phyloP scores from a whole-genome alignment of 768 basidiomycete genomes.

The Termitomyces sp. region DNA sequence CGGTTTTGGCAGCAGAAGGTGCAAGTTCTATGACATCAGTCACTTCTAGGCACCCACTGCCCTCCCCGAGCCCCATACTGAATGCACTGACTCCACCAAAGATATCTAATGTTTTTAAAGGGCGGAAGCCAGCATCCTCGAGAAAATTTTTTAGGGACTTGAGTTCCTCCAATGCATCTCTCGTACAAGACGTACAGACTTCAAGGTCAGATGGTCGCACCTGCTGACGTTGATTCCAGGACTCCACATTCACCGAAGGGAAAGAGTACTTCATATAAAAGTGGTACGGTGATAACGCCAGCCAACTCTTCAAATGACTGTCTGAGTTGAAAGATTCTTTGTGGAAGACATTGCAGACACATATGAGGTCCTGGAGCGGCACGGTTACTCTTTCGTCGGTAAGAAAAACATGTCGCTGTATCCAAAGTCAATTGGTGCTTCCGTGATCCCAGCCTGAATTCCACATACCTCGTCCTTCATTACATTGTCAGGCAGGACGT shows the following conservation, averaged over 20 bases:
- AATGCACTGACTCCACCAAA: slow-evolving; percentile 61
- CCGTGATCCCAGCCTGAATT: neutral
- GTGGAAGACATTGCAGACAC: slow-evolving; percentile 42
- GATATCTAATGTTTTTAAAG: slow-evolving; percentile 34
- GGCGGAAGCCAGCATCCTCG: slow-evolving; percentile 16
- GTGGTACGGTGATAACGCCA: slow-evolving; percentile 45
- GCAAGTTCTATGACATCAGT: slow-evolving; percentile 68
- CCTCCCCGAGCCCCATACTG: slow-evolving; percentile 48
- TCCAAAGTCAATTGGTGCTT: neutral
- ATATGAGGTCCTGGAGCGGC: slow-evolving; percentile 33
- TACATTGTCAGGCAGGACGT: slow-evolving; percentile 28
- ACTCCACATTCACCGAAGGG: slow-evolving; percentile 28
- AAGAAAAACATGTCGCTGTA: slow-evolving; percentile 56
- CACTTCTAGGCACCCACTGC: slow-evolving; percentile 47
- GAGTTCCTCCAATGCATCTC: slow-evolving; percentile 20
- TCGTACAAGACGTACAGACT: slow-evolving; percentile 43
- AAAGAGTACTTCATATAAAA: slow-evolving; percentile 55
- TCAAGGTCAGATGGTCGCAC: slow-evolving; percentile 29
- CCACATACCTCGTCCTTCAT: slow-evolving; percentile 54
- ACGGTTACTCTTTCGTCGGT: slow-evolving; percentile 39
- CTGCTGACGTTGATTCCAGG: slow-evolving; percentile 29
- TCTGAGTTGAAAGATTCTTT: slow-evolving; percentile 13
- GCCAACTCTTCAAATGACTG: slow-evolving; percentile 35
- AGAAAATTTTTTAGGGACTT: slow-evolving; percentile 27
- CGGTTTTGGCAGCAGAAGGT: slow-evolving; percentile 68